Conservation (phyloP, 495 filamentous ascomycete species). For the Xylaria curta region DNA sequence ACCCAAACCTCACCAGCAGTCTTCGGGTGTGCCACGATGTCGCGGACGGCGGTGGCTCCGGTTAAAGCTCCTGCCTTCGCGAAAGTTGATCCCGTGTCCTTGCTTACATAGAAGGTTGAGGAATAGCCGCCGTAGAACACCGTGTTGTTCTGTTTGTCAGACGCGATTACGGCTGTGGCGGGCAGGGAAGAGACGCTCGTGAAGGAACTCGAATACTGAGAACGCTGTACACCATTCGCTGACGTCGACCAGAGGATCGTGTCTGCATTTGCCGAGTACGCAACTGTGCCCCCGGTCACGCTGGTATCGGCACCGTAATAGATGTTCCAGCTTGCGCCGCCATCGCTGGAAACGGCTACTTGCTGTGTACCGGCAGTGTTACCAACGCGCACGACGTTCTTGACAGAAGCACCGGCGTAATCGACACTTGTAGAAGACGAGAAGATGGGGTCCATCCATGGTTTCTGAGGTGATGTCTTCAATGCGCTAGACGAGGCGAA, state of each 20-base stretch:
- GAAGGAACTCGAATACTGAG: slow-evolving; percentile 51
- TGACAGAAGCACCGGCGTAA: slow-evolving; percentile 61
- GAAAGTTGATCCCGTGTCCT: slow-evolving; percentile 54
- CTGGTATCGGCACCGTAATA: slow-evolving; percentile 52
- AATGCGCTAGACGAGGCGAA: slow-evolving; percentile 50
- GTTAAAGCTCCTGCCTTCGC: slow-evolving; percentile 41
- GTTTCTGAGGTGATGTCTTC: slow-evolving; percentile 52
- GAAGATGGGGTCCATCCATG: slow-evolving; percentile 59
- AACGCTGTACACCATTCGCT: slow-evolving; percentile 49
- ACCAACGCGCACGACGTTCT: slow-evolving; percentile 63
- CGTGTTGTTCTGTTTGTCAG: slow-evolving; percentile 59
- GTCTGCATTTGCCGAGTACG: slow-evolving; percentile 59
- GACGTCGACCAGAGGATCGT: slow-evolving; percentile 58
- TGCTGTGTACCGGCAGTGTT: slow-evolving; percentile 49
- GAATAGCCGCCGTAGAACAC: slow-evolving; percentile 60
- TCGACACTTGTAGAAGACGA: slow-evolving; percentile 59
- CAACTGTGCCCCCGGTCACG: slow-evolving; percentile 54
- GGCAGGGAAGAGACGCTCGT: slow-evolving; percentile 51
- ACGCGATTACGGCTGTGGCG: slow-evolving; percentile 53
- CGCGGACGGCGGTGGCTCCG: slow-evolving; percentile 49
- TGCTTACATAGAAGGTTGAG: slow-evolving; percentile 54
- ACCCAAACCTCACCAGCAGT: slow-evolving; percentile 60
- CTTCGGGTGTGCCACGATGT: slow-evolving; percentile 57
- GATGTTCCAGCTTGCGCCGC: slow-evolving; percentile 54
- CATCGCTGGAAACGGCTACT: slow-evolving; percentile 50